These are phyloP conservation scores for Apium graveolens DNA, from an alignment of 129 eudicot genomes.

Conservation along the genomic window DNA sequence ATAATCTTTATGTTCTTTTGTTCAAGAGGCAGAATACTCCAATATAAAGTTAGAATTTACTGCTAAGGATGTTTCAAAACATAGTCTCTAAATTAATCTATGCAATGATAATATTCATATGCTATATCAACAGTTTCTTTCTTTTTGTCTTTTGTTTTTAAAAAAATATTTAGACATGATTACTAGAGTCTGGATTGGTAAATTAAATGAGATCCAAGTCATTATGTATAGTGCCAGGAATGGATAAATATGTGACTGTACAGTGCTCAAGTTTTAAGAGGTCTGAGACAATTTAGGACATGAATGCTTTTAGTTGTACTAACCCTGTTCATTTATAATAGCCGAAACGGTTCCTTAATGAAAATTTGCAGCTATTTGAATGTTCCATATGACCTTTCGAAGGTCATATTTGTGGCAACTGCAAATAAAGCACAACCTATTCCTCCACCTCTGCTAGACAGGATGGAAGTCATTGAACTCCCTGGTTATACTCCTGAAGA, in stretches of 20 bases:
- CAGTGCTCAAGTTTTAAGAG: not conserved
- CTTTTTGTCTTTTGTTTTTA: not conserved
- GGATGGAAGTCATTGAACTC: conserved; percentile 98
- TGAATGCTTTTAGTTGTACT: not conserved
- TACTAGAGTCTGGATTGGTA: not conserved
- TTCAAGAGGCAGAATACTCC: not conserved
- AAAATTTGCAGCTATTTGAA: conserved; percentile 66
- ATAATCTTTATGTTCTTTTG: not conserved
- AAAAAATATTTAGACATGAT: not conserved
- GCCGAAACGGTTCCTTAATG: conserved; percentile 42
- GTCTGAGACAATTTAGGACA: not conserved
- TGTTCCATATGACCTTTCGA: conserved; percentile 93
- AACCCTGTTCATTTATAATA: not conserved
- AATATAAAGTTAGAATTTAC: not conserved
- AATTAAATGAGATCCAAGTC: not conserved
- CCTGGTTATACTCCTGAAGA: conserved; percentile 99
- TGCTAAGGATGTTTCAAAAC: not conserved
- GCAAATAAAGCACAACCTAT: conserved; percentile 89
- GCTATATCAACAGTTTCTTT: not conserved
- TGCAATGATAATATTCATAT: not conserved
- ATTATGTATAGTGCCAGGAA: not conserved
- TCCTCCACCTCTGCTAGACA: conserved; percentile 90
- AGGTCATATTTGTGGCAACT: conserved; percentile 93
- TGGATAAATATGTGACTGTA: not conserved
- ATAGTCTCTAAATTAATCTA: not conserved